Evolutionary conservation across 2,329 filamentous ascomycete genomes (phyloP).

Genomic region (Diaporthe amygdali): DNA sequence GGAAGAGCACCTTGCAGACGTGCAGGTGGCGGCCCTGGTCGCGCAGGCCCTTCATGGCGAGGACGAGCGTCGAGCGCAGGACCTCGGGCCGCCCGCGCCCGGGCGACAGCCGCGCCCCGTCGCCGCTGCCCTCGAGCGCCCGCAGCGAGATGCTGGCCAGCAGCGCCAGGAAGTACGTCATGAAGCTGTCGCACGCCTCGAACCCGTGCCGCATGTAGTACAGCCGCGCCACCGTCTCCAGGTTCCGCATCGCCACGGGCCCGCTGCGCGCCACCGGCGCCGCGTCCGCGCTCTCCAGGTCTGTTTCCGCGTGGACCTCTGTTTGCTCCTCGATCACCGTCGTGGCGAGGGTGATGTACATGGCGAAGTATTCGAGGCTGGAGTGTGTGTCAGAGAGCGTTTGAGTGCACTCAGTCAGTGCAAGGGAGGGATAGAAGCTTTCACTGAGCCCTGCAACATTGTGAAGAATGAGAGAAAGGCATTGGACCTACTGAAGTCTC

Average conservation of each 20-base stretch:
- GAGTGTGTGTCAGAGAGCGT: not conserved
- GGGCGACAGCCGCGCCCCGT: not conserved
- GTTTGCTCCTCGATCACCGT: not conserved
- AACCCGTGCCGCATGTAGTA: conserved; percentile 8
- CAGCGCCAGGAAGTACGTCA: not conserved
- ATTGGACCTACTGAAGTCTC: not conserved
- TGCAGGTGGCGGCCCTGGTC: not conserved
- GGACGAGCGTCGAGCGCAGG: not conserved
- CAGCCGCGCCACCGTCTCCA: not conserved
- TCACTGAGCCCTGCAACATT: not conserved
- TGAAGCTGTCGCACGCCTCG: not conserved
- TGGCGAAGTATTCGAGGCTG: not conserved
- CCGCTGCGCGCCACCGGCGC: not conserved
- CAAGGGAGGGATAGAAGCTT: not conserved
- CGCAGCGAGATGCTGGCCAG: not conserved
- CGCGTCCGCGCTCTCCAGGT: not conserved
- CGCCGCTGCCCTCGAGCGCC: not conserved
- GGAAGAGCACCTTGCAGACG: not conserved
- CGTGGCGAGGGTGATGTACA: not conserved
- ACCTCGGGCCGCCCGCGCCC: not conserved
- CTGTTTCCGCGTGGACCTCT: not conserved
- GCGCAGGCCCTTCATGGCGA: not conserved
- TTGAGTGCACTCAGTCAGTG: no score
- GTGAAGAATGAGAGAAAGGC: not conserved
- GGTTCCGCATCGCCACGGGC: not conserved